Conservation (phyloP, 2,329 filamentous ascomycete genomes). For the Arthroderma sp. region DNA sequence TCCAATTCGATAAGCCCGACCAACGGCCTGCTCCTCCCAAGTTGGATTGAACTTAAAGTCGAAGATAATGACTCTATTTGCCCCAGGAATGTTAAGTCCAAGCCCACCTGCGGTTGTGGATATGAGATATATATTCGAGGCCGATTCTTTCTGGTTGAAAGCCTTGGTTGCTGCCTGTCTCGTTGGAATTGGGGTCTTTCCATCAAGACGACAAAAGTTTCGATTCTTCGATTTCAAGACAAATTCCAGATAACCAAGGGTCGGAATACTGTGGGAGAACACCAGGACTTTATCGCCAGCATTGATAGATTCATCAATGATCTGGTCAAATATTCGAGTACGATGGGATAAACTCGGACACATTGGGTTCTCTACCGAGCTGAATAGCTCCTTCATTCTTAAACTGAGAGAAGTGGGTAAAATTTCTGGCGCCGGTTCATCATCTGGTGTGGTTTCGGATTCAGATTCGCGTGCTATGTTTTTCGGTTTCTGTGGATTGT, state of each 20-base stretch:
- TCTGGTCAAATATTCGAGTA: conserved; percentile 50
- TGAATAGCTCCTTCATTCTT: conserved; percentile 15
- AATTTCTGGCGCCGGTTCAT: background rate
- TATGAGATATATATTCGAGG: conserved; percentile 55
- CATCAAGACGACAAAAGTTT: conserved; percentile 52
- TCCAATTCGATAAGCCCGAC: conserved; percentile 72
- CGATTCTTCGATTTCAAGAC: conserved; percentile 40
- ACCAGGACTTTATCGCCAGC: conserved; percentile 63
- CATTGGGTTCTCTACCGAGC: conserved; percentile 19
- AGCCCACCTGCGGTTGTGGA: conserved; percentile 72
- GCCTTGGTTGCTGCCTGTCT: conserved; percentile 52
- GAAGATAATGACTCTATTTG: conserved; percentile 76
- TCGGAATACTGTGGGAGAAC: conserved; percentile 61
- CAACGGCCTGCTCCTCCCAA: conserved; percentile 75
- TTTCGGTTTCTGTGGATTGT: conserved; percentile 9
- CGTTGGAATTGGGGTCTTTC: conserved; percentile 40
- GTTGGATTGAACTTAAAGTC: conserved; percentile 73
- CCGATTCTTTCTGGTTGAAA: conserved; percentile 49
- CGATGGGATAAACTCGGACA: conserved; percentile 52
- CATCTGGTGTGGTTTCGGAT: conserved; percentile 6
- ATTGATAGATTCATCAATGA: conserved; percentile 51
- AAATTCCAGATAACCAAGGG: conserved; percentile 54
- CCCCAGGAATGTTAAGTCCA: conserved; percentile 70
- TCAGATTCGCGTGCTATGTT: conserved; percentile 6
- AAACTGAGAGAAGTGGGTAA: no score